A percentile compares a stretch with the other conserved stretches of the same genome.
Evolutionary conservation across 345 rosid genomes (phyloP).

Genomic region (Nasturtium officinale): DNA sequence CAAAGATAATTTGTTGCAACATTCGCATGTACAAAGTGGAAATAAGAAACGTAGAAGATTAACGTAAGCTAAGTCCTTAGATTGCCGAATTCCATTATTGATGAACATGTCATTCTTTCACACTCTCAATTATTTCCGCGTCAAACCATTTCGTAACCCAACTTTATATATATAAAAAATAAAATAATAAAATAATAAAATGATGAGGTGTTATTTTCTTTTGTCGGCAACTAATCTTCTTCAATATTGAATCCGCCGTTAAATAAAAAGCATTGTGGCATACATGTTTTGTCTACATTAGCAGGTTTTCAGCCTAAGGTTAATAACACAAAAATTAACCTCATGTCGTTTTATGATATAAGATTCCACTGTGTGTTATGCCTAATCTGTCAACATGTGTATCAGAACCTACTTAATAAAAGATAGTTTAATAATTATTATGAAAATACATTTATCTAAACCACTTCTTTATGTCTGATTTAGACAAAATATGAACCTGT

Average conservation of each 20-base stretch:
- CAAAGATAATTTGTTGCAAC: conserved; percentile 31
- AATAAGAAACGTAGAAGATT: conserved; percentile 26
- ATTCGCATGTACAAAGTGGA: conserved; percentile 1
- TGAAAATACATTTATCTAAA: background rate
- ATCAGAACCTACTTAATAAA: background rate
- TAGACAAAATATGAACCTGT: background rate
- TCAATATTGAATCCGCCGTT: background rate
- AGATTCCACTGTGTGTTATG: conserved; percentile 20
- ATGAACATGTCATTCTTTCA: conserved; percentile 36
- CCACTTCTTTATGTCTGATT: background rate
- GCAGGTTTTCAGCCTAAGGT: background rate
- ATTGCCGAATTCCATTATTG: conserved; percentile 45
- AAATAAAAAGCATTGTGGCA: background rate
- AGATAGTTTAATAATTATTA: background rate
- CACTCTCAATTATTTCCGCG: conserved; percentile 26
- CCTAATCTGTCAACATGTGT: conserved; percentile 1
- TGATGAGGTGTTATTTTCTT: background rate
- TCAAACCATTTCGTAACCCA: conserved; percentile 26
- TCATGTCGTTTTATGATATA: background rate
- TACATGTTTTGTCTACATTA: background rate
- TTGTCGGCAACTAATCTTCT: conserved; percentile 33
- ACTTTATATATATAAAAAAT: background rate
- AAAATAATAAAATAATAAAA: background rate
- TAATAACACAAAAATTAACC: background rate
- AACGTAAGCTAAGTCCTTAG: conserved; percentile 36